Conservation (phyloP, 192 early-diverging fungal species). For the Coemansia sp. region DNA sequence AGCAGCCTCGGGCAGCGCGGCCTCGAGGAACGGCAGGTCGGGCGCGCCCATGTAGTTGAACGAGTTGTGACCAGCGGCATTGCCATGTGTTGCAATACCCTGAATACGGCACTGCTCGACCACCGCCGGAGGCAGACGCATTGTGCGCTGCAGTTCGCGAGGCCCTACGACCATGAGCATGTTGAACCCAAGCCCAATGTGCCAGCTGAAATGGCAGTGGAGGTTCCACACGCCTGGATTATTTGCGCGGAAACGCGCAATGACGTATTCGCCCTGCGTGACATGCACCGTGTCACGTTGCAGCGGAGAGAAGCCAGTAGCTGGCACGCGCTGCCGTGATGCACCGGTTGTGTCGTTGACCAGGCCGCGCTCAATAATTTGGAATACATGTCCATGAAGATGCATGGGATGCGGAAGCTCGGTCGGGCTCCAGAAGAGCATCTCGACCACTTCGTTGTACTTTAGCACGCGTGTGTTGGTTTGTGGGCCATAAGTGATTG, state of each 20-base stretch:
- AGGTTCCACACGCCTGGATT: constrained; percentile 83
- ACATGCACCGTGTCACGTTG: constrained; percentile 68
- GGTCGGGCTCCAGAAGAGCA: constrained; percentile 72
- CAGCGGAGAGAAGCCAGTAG: constrained; percentile 11
- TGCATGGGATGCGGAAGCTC: constrained; percentile 71
- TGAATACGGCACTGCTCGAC: constrained; percentile 62
- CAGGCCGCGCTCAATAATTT: constrained; percentile 65
- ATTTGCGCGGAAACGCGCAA: constrained; percentile 72
- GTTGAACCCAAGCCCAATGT: constrained; percentile 66
- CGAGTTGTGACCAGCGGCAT: constrained; percentile 67
- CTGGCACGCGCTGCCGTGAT: constrained; percentile 12
- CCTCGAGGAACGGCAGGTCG: constrained; percentile 7
- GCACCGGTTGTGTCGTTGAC: neutral
- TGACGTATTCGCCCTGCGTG: constrained; percentile 57
- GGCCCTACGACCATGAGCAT: constrained; percentile 69
- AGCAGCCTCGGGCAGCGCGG: constrained; percentile 3
- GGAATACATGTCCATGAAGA: constrained; percentile 83
- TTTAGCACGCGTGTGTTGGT: constrained; percentile 64
- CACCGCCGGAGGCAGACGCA: constrained; percentile 21
- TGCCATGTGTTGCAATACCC: constrained; percentile 61
- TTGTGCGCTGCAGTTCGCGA: constrained; percentile 42
- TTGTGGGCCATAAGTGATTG: constrained; percentile 64
- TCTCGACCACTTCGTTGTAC: constrained; percentile 63
- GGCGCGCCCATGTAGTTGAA: constrained; percentile 34
- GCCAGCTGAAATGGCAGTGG: constrained; percentile 74